These are phyloP conservation scores for Aspergillus aculeatinus DNA, from an alignment of 2,329 filamentous ascomycete genomes.

Conservation along the genomic window DNA sequence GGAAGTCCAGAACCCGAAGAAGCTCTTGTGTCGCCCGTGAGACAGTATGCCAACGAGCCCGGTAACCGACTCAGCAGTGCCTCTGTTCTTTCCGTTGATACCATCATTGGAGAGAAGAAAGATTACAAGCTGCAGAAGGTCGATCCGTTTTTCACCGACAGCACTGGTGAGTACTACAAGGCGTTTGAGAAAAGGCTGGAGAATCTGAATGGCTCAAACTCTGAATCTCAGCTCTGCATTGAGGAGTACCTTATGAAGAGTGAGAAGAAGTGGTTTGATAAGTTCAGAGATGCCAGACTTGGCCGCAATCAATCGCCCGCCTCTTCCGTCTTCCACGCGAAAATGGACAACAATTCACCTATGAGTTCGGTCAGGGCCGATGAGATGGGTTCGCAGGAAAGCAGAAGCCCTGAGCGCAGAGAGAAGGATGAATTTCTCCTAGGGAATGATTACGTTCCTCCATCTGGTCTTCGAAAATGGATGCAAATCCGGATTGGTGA, in stretches of 20 bases:
- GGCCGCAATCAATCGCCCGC: slow-evolving; percentile 49
- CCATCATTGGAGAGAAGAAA: slow-evolving; percentile 60
- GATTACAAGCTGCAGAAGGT: slow-evolving; percentile 65
- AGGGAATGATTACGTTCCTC: slow-evolving; percentile 56
- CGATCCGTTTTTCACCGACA: slow-evolving; percentile 66
- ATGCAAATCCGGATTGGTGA: slow-evolving; percentile 60
- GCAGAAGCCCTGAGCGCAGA: slow-evolving; percentile 37
- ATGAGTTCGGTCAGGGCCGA: slow-evolving; percentile 45
- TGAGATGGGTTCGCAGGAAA: slow-evolving; percentile 33
- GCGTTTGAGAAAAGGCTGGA: slow-evolving; percentile 60
- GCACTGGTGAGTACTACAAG: slow-evolving; percentile 60
- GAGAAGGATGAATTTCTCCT: slow-evolving; percentile 57
- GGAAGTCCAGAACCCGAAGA: slow-evolving; percentile 36
- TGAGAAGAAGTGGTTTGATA: slow-evolving; percentile 66
- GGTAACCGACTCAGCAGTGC: slow-evolving; percentile 40
- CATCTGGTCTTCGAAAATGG: slow-evolving; percentile 55
- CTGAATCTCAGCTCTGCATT: slow-evolving; percentile 60
- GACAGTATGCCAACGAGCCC: slow-evolving; percentile 26
- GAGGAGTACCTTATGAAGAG: slow-evolving; percentile 64
- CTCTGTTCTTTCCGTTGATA: slow-evolving; percentile 55
- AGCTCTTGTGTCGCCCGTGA: slow-evolving; percentile 29
- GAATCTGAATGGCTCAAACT: slow-evolving; percentile 56
- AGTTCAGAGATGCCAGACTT: slow-evolving; percentile 59
- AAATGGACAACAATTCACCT: slow-evolving; percentile 35
- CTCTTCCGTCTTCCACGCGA: slow-evolving; percentile 33